These are phyloP conservation scores for Phytopythium vexans DNA, from an alignment of 352 stramenopile species.

Conservation along the genomic window DNA sequence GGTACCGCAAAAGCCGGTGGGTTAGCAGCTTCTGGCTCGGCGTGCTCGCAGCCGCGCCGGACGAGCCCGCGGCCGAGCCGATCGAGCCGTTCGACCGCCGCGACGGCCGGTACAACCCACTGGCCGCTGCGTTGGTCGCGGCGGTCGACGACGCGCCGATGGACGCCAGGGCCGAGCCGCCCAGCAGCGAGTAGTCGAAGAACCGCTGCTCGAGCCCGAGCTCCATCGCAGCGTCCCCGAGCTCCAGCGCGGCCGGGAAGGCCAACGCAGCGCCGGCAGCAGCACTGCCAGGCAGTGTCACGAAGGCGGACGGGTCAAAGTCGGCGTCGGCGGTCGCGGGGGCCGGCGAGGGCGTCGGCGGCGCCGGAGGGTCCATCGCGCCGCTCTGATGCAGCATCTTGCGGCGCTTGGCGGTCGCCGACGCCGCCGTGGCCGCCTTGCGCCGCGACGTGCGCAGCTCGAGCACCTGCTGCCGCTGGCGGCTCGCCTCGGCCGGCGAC, in stretches of 20 bases:
- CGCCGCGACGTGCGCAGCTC: slow-evolving; percentile 54
- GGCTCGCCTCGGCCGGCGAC: slow-evolving; percentile 41
- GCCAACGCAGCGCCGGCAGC: slow-evolving; percentile 28
- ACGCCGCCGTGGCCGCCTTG: slow-evolving; percentile 12
- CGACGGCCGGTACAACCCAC: slow-evolving; percentile 16
- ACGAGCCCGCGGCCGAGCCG: too few species aligned
- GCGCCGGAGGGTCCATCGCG: slow-evolving; percentile 24
- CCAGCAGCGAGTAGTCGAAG: slow-evolving; percentile 41
- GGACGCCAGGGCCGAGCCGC: slow-evolving; percentile 1
- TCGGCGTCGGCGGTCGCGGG: slow-evolving; percentile 17
- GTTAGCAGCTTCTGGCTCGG: slow-evolving; percentile 63
- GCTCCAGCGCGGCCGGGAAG: slow-evolving; percentile 55
- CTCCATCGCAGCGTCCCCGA: slow-evolving; percentile 46
- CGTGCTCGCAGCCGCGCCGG: too few species aligned
- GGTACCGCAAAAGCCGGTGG: slow-evolving; percentile 67
- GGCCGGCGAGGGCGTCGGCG: slow-evolving; percentile 13
- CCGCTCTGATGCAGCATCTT: slow-evolving; percentile 35
- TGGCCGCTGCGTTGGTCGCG: not conserved
- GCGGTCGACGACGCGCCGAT: not conserved
- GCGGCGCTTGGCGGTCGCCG: slow-evolving; percentile 25
- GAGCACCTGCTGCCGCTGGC: slow-evolving; percentile 47
- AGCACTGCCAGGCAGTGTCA: slow-evolving; percentile 31
- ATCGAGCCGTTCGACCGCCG: too few species aligned
- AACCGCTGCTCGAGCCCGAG: slow-evolving; percentile 47
- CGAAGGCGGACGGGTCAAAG: slow-evolving; percentile 68